phyloP scores from a whole-genome alignment of 768 basidiomycete genomes.

The Suillus occidentalis region DNA sequence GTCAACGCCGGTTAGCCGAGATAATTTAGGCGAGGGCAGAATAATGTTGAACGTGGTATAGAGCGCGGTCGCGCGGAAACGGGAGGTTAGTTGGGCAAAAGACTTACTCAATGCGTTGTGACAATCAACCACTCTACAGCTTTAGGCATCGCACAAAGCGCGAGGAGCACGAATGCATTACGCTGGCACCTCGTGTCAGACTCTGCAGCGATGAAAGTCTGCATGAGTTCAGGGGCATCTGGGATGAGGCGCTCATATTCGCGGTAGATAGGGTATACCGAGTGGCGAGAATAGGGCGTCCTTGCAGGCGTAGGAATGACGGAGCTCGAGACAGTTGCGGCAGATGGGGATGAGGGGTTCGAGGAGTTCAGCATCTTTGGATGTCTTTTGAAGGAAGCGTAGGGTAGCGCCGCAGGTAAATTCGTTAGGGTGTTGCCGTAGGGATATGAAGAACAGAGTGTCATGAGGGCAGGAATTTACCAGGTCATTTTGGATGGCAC shows the following conservation, averaged over 20 bases:
- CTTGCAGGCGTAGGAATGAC: not conserved
- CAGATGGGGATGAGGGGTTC: conserved; percentile 64
- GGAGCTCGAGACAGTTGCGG: not conserved
- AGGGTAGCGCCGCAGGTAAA: not conserved
- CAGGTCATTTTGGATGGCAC: conserved; percentile 39
- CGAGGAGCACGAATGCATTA: not conserved
- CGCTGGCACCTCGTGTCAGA: not conserved
- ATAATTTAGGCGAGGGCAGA: too few relatives aligned
- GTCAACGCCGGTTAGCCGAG: too few relatives aligned
- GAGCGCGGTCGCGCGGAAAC: too few relatives aligned
- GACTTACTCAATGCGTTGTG: too few relatives aligned
- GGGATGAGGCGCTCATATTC: not conserved
- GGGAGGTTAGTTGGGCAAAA: too few relatives aligned
- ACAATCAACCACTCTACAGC: conserved; percentile 93
- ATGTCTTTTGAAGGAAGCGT: conserved; percentile 28
- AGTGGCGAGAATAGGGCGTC: too few relatives aligned
- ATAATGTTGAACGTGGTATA: too few relatives aligned
- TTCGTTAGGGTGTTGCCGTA: not conserved
- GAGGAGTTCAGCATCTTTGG: conserved; percentile 29
- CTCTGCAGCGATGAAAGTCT: not conserved
- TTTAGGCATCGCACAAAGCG: conserved; percentile 71
- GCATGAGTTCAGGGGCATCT: not conserved
- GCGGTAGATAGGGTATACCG: not conserved
- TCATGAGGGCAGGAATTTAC: not conserved
- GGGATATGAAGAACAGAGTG: not conserved